These are phyloP conservation scores for Phytomonas francai DNA, from an alignment of 208 protist species.

Conservation along the genomic window DNA sequence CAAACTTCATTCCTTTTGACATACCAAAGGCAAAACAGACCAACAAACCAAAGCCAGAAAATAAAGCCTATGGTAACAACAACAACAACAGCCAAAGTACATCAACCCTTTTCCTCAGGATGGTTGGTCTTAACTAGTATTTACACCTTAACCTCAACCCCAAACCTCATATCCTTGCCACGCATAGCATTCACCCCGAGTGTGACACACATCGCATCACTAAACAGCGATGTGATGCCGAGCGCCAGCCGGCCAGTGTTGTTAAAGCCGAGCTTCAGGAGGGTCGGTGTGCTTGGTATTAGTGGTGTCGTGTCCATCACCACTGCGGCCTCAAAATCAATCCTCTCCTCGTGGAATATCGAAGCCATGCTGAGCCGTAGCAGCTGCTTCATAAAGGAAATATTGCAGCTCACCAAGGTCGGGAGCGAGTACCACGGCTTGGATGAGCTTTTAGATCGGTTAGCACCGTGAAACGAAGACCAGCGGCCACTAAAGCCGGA, in stretches of 20 bases:
- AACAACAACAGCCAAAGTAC: conserved; percentile 4
- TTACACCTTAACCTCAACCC: conserved; percentile 60
- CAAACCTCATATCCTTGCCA: conserved; percentile 47
- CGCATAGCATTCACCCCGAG: conserved; percentile 50
- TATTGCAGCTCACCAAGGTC: conserved; percentile 46
- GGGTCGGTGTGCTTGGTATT: conserved; percentile 40
- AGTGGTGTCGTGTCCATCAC: conserved; percentile 53
- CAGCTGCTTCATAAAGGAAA: conserved; percentile 33
- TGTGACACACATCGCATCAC: conserved; percentile 38
- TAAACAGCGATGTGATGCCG: conserved; percentile 59
- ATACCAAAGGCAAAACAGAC: not conserved
- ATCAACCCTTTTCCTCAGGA: not conserved
- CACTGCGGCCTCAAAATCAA: conserved; percentile 54
- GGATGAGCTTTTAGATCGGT: not conserved
- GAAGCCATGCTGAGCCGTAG: conserved; percentile 63
- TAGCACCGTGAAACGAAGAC: not conserved
- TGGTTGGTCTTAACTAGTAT: not conserved
- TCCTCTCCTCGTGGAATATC: conserved; percentile 53
- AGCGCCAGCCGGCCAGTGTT: conserved; percentile 44
- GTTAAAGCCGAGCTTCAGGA: conserved; percentile 64
- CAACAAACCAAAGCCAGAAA: not conserved
- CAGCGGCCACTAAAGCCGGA: not conserved
- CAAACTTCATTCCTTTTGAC: not conserved
- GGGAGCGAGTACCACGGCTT: conserved; percentile 52
- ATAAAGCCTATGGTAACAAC: not conserved